Base-by-base conservation (phyloP, 2,329 filamentous ascomycete genomes). In the Nemania sp. region DNA sequence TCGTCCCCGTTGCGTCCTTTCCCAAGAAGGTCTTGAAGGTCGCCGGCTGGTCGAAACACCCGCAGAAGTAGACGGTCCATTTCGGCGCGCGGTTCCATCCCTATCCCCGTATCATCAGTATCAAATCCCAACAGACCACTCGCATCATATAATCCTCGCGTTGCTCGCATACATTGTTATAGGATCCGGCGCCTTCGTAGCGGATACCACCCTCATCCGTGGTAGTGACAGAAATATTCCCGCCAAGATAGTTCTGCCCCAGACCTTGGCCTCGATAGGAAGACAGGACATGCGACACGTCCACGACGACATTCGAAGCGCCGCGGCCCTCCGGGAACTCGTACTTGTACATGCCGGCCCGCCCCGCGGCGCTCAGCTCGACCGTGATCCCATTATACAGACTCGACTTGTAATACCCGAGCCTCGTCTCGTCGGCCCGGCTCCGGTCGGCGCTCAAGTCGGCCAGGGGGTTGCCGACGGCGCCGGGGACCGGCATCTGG, bases 31-130 rank as follows among this genome's bases (percentile, higher is more conserved):
- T 80, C 70, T 77, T 79, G 63, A 77, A 80, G 0, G 75, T 75
- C 1, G 77, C 74, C 5, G 77, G 71, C 9, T 74, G 68, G 59
- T 84, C 80, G 65, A 90, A 89, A 56, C 79, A 78, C 13, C 86
- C 87, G 69, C 87, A 90, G 71, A 86, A 86, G 68, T 83, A 84
- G 13, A 88, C 83, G 0, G 77, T 84, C 85, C 85, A 90, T 49
- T 86, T 74, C 0, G 82, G 85, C 1, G 86, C 80, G 35, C 81
- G 76, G 60, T 89, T 90, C 87, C 87, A 89, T 13, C 87, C 80
- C 79, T 81, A 43, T 18, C 39, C 13, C 17, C 9, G 35, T 7
- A 35, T 13, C 35, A 4, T 39, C 35, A 39, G 35, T 29, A 29
- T 29, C 4, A 29, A 29, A 4, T 7, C 25, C 25, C 25, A 29